phyloP scores from a whole-genome alignment of 257 asterid genomes.

The Nicotiana attenuata region DNA sequence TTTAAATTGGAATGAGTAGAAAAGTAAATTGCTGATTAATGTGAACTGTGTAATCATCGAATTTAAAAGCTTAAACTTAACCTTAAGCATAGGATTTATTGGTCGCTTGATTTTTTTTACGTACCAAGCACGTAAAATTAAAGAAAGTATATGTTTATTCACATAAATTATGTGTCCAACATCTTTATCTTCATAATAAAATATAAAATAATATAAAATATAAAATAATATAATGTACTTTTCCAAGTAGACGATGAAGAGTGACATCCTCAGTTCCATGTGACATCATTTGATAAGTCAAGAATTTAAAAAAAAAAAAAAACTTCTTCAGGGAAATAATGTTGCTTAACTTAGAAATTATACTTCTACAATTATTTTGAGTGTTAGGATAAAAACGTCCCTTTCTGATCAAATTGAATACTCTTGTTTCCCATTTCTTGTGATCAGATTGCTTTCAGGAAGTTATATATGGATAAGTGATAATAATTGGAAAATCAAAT shows the following conservation, averaged over 20 bases:
- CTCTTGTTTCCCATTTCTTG: too few species aligned
- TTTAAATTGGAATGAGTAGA: not conserved
- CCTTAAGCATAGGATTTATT: too few species aligned
- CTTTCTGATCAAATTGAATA: not conserved
- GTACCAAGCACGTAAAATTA: too few species aligned
- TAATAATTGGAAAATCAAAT: too few species aligned
- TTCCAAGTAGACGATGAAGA: not conserved
- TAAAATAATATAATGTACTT: not conserved
- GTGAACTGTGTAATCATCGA: not conserved
- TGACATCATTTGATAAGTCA: not conserved
- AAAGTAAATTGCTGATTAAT: not conserved
- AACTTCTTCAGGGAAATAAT: not conserved
- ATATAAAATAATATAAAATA: not conserved
- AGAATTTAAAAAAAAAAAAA: not conserved
- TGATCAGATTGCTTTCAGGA: not conserved
- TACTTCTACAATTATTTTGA: not conserved
- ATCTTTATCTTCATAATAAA: not conserved
- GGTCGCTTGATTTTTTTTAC: not conserved
- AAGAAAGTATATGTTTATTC: too few species aligned
- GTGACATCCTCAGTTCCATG: not conserved
- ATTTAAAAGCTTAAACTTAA: too few species aligned
- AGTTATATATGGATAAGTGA: too few species aligned
- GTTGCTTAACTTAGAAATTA: not conserved
- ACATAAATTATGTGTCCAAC: too few species aligned
- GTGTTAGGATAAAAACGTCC: not conserved